Evolutionary conservation across 805 yeast genomes (phyloP), one percentile per base, ranked within the genome.

Genomic region (Saccharomycopsis selenospora): DNA sequence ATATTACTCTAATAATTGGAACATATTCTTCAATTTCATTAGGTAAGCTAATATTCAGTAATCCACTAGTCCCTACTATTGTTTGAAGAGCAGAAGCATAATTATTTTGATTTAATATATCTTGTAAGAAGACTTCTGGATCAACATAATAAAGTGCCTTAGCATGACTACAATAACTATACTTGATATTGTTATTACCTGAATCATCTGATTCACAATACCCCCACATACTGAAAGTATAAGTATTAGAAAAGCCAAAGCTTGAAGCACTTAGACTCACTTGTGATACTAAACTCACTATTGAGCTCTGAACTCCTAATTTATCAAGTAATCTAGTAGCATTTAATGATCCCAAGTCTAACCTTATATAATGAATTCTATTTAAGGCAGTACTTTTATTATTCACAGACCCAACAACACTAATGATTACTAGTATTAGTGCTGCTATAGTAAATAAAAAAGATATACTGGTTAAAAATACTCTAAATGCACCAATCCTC

Each of bases 191-290:
- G 44, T 60, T 63, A 44, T 56, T 42, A 27, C 52, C 42, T 56
- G 45, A n/a, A 36, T 46, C 49, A 48, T 58, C 55, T 20, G 80
- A 82, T 47, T 67, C 57, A 62, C 89, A 82, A 63, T 77, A 80
- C 22, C 83, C 82, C 76, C 83, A 81, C 55, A 77, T 63, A 30
- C 86, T 85, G 28, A 79, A 65, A 13, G 75, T 69, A 55, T 76
- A 76, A 25, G 73, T 66, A 40, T 71, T 72, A 2, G 75, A 61
- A 6, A 79, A 56, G 2, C 75, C 75, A 2, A 69, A 54, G 3
- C 54, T 57, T n/a, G 57, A 24, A 18, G 55, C 50, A 20, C 53
- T 36, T 7, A 52, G 40, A 38, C 30, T 29, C 26, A 43, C 27
- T 4, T 42, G 14, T 11, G 58, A 36, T 46, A 51, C 29, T 40